Evolutionary conservation across 345 rosid species (phyloP).

Genomic region (Eucalyptus fibrosa): DNA sequence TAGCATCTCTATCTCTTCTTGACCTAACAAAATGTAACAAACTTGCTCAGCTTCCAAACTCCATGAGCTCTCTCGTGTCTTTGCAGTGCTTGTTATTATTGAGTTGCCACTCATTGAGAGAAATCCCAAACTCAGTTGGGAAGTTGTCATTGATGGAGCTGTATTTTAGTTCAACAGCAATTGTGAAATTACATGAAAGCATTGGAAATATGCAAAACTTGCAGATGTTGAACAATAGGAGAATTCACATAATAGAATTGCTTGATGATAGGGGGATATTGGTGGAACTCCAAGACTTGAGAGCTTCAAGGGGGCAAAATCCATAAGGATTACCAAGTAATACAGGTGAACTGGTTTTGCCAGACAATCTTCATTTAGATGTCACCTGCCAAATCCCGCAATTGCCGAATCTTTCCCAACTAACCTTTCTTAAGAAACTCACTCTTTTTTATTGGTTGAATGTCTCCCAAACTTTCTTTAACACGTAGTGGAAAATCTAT

Average conservation of each 20-base stretch:
- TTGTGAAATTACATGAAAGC: no score
- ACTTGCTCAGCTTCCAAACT: no score
- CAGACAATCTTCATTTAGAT: not conserved
- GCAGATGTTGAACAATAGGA: no score
- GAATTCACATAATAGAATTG: not conserved
- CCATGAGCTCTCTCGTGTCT: no score
- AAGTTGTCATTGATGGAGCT: fast-evolving
- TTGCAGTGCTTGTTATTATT: no score
- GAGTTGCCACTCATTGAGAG: no score
- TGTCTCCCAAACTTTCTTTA: not conserved
- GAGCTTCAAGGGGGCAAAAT: not conserved
- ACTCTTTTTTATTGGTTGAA: fast-evolving
- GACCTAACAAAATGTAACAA: no score
- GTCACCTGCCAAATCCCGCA: fast-evolving
- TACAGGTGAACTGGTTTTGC: fast-evolving
- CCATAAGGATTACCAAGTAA: not conserved
- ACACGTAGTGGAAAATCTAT: not conserved
- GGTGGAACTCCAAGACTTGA: not conserved
- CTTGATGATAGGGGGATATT: fast-evolving
- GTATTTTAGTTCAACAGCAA: no score
- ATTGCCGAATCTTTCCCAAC: fast-evolving
- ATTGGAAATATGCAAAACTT: not conserved
- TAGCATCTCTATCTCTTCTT: no score
- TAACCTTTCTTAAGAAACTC: not conserved
- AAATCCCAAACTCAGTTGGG: no score